These are phyloP conservation scores for Pestalotiopsis sp. DNA, from an alignment of 2,329 filamentous ascomycete species.

Conservation along the genomic window DNA sequence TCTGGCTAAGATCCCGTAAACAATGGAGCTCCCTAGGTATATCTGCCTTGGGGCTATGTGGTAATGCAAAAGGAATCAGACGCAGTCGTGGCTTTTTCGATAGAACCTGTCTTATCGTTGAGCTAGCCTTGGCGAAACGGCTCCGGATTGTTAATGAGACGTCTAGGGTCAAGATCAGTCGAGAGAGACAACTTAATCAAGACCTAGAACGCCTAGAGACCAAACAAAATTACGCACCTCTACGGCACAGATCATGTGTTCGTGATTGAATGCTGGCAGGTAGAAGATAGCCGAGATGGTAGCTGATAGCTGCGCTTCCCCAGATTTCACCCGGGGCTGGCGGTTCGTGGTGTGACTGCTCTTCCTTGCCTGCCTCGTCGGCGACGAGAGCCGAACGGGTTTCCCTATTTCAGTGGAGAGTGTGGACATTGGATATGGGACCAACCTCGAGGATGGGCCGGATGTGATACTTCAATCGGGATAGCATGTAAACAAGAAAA, in stretches of 20 bases:
- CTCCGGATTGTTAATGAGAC: neutral
- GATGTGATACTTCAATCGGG: neutral
- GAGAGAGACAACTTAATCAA: neutral
- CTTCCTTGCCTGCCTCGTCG: neutral
- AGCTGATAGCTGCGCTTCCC: neutral
- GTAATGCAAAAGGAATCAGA: neutral
- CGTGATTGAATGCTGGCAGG: neutral
- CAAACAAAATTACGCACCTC: neutral
- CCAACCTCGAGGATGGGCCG: neutral
- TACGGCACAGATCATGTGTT: constrained; percentile 2
- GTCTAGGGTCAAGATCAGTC: neutral
- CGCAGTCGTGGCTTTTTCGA: neutral
- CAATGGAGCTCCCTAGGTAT: neutral
- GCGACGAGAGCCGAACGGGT: neutral
- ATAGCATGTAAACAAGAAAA: neutral
- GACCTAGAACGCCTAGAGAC: neutral
- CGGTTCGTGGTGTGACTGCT: neutral
- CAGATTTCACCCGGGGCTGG: neutral
- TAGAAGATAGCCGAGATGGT: neutral
- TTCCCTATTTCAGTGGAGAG: constrained; percentile 4
- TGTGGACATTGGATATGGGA: neutral
- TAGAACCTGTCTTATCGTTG: neutral
- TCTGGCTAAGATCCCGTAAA: neutral
- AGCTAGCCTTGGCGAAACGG: neutral
- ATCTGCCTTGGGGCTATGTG: neutral